These are phyloP conservation scores for Coleophoma crateriformis DNA, from an alignment of 2,329 filamentous ascomycete species.

Conservation along the genomic window DNA sequence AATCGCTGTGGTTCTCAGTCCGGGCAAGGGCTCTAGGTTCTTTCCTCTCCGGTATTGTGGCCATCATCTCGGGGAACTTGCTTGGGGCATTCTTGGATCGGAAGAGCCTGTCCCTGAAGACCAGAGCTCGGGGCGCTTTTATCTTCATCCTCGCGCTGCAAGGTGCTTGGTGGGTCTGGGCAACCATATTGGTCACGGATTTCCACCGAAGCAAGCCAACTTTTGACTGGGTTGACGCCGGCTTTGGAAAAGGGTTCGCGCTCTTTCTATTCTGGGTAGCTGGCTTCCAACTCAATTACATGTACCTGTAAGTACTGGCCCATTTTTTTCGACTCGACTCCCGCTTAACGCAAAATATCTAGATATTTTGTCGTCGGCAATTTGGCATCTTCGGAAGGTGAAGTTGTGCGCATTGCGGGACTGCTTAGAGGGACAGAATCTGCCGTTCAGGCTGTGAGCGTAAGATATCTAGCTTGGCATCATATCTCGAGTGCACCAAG, in stretches of 20 bases:
- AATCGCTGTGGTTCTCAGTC: constrained; percentile 64
- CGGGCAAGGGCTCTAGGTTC: constrained; percentile 64
- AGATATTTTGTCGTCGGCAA: constrained; percentile 68
- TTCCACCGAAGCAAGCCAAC: constrained; percentile 51
- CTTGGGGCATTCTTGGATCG: constrained; percentile 39
- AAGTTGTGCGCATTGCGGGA: constrained; percentile 64
- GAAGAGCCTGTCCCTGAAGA: constrained; percentile 16
- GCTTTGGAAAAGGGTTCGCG: constrained; percentile 62
- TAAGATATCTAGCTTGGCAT: constrained; percentile 21
- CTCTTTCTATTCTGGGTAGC: constrained; percentile 63
- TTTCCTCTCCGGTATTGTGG: constrained; percentile 63
- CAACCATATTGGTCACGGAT: constrained; percentile 56
- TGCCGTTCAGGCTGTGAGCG: constrained; percentile 65
- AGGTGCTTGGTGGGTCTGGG: constrained; percentile 70
- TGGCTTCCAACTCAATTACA: constrained; percentile 69
- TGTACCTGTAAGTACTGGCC: constrained; percentile 50
- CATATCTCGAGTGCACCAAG: not conserved
- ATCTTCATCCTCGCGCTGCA: constrained; percentile 37
- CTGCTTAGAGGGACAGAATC: constrained; percentile 66
- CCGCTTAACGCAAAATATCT: not conserved
- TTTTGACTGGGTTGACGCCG: constrained; percentile 59
- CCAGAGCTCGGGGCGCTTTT: constrained; percentile 18
- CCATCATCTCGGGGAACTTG: constrained; percentile 59
- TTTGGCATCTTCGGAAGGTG: constrained; percentile 52
- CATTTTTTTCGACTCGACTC: not conserved